Conservation (phyloP, 2,329 filamentous ascomycete genomes). For the Neonectria neomacrospora region DNA sequence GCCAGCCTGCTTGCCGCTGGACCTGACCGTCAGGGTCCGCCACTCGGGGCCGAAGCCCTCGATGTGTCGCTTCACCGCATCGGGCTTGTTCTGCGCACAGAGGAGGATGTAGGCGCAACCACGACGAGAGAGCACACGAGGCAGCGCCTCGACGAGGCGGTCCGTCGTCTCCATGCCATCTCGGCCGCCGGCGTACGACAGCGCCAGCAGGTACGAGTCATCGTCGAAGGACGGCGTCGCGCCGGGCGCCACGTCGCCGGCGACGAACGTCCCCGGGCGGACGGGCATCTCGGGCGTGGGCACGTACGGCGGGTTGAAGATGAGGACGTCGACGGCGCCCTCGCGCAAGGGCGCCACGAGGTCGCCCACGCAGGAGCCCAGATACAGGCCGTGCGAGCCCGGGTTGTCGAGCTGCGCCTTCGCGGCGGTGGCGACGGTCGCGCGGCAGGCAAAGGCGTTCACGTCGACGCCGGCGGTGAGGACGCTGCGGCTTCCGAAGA, state of each 20-base stretch:
- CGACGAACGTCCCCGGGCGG: constrained; percentile 50
- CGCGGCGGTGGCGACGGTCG: constrained; percentile 76
- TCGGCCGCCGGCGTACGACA: constrained; percentile 88
- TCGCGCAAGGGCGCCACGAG: constrained; percentile 70
- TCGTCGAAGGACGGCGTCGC: constrained; percentile 71
- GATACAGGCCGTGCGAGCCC: constrained; percentile 60
- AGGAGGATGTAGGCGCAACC: constrained; percentile 92
- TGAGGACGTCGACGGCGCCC: constrained; percentile 77
- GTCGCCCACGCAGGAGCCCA: constrained; percentile 77
- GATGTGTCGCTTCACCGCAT: constrained; percentile 74
- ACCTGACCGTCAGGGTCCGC: constrained; percentile 80
- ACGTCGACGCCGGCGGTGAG: constrained; percentile 84
- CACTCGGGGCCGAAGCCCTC: constrained; percentile 65
- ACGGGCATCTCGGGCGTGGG: constrained; percentile 81
- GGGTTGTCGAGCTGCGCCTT: constrained; percentile 53
- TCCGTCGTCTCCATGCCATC: constrained; percentile 97
- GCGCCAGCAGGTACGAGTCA: constrained; percentile 83
- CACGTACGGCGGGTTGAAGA: constrained; percentile 98
- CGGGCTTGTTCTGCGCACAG: constrained; percentile 90
- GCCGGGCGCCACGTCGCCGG: constrained; percentile 40
- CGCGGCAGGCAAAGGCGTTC: constrained; percentile 83
- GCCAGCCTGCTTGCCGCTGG: constrained; percentile 86
- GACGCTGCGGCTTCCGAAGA: constrained; percentile 78
- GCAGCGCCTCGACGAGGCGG: constrained; percentile 76
- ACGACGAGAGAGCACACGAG: constrained; percentile 67